Evolutionary conservation across 2,329 filamentous ascomycete genomes (phyloP), one percentile per base, ranked within the genome.

Genomic region (Clarireedia paspali): DNA sequence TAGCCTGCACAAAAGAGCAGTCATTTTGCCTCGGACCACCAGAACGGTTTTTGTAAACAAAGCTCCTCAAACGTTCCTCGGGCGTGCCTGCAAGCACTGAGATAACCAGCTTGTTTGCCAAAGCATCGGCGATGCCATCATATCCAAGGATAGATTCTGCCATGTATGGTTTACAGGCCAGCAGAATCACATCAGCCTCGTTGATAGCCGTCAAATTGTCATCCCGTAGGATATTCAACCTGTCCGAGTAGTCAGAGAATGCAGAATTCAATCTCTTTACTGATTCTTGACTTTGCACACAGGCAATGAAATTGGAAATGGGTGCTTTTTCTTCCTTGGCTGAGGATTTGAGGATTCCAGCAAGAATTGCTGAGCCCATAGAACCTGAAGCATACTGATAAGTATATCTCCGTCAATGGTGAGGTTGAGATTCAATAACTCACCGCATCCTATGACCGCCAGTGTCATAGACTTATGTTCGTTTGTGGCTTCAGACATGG

Each of bases 131-230:
- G 14, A 55, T 47, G 9, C 53, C 53, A 50, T 38, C 6, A 44
- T 38, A 27, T 7, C 53, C 38, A 26, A 55, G 53, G 44, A 55
- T 48, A 24, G 30, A 47, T 27, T 55, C 47, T 14, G 53, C 53
- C 53, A 55, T 55, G n/a, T 55, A 50, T 27, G 53, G 53, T 26
- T 55, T 55, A 26, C 53, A 55, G 14, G 47, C 53, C 47, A 55
- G 30, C 2, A 55, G 34, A 10, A 55, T 45, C 15, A 55, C 14
- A 39, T 55, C 47, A n/a, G 53, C 53, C 2, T 50, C 2, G 17
- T 55, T 36, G 7, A 55, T 44, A n/a, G 53, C 53, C 20, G 34
- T 50, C 12, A 55, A 4, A 34, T 55, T 55, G 14, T 55, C 40
- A 45, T 50, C 20, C 12, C 36, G 30, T 9, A 55, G 44, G n/a